Base-by-base conservation (phyloP, 1,284 basidiomycete species). In the Neotropicomus parvogracilis region DNA sequence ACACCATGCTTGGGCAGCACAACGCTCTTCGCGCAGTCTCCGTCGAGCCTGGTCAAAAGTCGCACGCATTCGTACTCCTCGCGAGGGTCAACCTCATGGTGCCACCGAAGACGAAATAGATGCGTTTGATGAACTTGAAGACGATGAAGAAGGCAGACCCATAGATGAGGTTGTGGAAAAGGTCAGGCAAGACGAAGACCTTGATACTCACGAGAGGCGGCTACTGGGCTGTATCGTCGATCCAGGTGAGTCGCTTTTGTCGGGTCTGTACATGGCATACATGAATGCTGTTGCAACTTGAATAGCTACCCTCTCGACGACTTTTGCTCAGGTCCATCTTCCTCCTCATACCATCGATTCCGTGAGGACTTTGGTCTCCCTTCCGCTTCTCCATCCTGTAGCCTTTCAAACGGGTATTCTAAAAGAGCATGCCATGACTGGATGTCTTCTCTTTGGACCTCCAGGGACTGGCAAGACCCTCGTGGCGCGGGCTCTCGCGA, bases 401-500 rank as follows among this genome's bases (percentile, higher is more conserved):
- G 92, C 95, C 2, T 98, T 97, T 73, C 80, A 86, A 62, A 84
- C 85, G 62, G 94, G 95, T 43, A 89, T 98, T 48, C 74, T 97
- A 32, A 95, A 92, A 64, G 85, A 92, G 54, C 91, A 95, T 60
- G 79, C 83, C 12, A 93, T 94, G 77, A 86, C 82, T 7, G 92
- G 92, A 3, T 92, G 89, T 54, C 77, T 95, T 50, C 70, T 95
- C 14, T 94, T 95, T 66, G 91, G 91, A 6, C 94, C 95, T 47
- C 88, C 92, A 2, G 92, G 92, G 36, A 95, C 92, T 6, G 92
- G 92, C 6, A 95, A 95, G 69, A 95, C 92, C 0, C 72, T 95
- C 13, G 78, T 93, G 10, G 93, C 94, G 2, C 81, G 92, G 37
- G 95, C 95, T 7, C 77, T 98, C 4, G 95, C 95, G 0, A 90